A percentile compares a stretch with the other conserved stretches of the same genome.
These are phyloP conservation scores for Geotrichum ghanense DNA, from an alignment of 805 yeast genomes.

Conservation along the genomic window DNA sequence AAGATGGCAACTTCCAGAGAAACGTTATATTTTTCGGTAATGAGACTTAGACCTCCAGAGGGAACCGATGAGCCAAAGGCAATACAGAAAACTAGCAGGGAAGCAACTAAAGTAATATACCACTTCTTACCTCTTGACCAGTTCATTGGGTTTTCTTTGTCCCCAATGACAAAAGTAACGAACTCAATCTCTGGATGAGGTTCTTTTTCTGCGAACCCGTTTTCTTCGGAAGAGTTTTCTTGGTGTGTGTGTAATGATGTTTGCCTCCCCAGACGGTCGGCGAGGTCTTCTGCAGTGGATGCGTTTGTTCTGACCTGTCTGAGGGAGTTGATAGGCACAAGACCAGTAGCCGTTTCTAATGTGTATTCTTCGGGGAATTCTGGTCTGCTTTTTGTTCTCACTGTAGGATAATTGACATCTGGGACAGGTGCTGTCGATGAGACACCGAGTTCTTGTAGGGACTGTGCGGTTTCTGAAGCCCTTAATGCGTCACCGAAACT, in stretches of 20 bases:
- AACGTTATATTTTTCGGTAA: conserved; percentile 56
- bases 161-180: conserved; percentile 69
- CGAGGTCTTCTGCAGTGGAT: neutral
- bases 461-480: conserved; percentile 56
- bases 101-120: conserved; percentile 48
- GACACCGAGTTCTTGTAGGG: conserved; percentile 54
- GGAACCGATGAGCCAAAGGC: conserved; percentile 91
- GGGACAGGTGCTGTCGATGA: conserved; percentile 41
- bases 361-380: conserved; percentile 91
- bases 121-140: conserved; percentile 42
- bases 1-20: conserved; percentile 68
- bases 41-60: conserved; percentile 70
- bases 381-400: conserved; percentile 15
- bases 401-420: conserved; percentile 38
- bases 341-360: conserved; percentile 76
- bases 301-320: neutral
- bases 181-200: conserved; percentile 38
- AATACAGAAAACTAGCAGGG: conserved; percentile 71
- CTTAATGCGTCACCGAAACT: neutral
- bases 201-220: neutral
- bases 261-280: neutral
- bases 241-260: neutral
- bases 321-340: conserved; percentile 50
- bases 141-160: conserved; percentile 85
- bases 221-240: neutral